A percentile compares a stretch with the other conserved stretches of the same genome.
Conservation (phyloP, 2,329 filamentous ascomycete species). For the Epichloe uncinata region DNA sequence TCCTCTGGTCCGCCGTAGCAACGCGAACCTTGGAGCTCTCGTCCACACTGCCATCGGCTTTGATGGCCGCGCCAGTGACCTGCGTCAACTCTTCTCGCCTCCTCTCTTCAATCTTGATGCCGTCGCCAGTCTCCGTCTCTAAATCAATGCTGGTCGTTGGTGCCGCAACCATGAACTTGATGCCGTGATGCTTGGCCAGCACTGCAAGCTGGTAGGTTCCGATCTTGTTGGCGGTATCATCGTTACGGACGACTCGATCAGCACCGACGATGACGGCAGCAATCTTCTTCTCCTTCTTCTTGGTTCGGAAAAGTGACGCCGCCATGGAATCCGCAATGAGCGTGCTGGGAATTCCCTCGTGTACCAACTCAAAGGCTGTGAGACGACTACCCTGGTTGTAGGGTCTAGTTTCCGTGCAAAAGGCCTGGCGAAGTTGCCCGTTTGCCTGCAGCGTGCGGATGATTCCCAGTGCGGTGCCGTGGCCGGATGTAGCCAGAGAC, state of each 20-base stretch:
- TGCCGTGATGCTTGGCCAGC: constrained; percentile 72
- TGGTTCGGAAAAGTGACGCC: constrained; percentile 60
- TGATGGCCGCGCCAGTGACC: constrained; percentile 63
- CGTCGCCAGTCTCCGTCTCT: constrained; percentile 58
- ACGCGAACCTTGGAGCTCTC: constrained; percentile 53
- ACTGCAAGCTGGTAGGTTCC: constrained; percentile 89
- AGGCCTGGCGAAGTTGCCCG: constrained; percentile 63
- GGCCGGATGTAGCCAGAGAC: constrained; percentile 92
- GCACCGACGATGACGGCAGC: constrained; percentile 86
- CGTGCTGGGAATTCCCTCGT: constrained; percentile 81
- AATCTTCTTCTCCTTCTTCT: constrained; percentile 53
- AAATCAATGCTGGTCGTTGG: constrained; percentile 91
- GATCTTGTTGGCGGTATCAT: constrained; percentile 97
- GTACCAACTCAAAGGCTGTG: constrained; percentile 92
- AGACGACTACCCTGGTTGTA: constrained; percentile 96
- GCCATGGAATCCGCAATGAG: constrained; percentile 97
- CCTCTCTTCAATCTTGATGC: constrained; percentile 86
- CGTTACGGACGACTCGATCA: constrained; percentile 89
- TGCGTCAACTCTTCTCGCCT: constrained; percentile 70
- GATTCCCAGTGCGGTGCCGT: constrained; percentile 89
- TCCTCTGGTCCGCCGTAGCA: constrained; percentile 64
- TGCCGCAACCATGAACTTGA: constrained; percentile 91
- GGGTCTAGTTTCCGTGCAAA: constrained; percentile 91
- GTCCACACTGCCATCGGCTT: constrained; percentile 49
- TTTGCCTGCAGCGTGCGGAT: constrained; percentile 66